Conservation (phyloP, 176 grass and related monocot genomes). For the Rhynchospora breviuscula region DNA sequence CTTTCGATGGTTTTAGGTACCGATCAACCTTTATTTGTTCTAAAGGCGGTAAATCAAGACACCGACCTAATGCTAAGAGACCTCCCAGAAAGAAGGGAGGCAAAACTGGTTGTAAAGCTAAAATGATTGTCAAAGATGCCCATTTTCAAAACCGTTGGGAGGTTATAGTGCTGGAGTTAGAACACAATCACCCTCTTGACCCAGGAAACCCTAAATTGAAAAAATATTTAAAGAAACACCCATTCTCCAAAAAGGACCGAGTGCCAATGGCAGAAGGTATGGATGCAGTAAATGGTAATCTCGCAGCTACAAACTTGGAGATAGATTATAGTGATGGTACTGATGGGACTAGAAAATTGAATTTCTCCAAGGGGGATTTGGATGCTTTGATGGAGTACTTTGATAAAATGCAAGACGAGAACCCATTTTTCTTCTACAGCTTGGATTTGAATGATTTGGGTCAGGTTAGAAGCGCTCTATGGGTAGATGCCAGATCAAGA, state of each 20-base stretch:
- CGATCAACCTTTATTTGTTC: conserved; percentile 80
- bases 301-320: neutral
- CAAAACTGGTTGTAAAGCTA: conserved; percentile 83
- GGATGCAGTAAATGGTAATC: neutral
- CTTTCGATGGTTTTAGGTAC: conserved; percentile 72
- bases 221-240: conserved; percentile 53
- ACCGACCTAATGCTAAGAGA: conserved; percentile 48
- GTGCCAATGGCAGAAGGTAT: neutral
- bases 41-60: conserved; percentile 69
- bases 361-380: conserved; percentile 60
- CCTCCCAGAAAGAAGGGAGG: conserved; percentile 49
- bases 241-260: conserved; percentile 39
- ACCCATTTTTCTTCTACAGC: conserved; percentile 64
- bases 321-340: conserved; percentile 28
- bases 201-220: conserved; percentile 62
- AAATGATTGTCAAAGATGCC: conserved; percentile 83
- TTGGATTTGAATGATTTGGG: conserved; percentile 86
- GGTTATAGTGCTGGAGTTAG: conserved; percentile 68
- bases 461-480: conserved; percentile 72
- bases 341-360: conserved; percentile 60
- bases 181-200: conserved; percentile 73
- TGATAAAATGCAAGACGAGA: conserved; percentile 67
- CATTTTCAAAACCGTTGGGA: conserved; percentile 85
- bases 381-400: conserved; percentile 61
- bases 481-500: conserved; percentile 73